Conservation (phyloP, 2,329 filamentous ascomycete species). For the Aspergillus sp. region DNA sequence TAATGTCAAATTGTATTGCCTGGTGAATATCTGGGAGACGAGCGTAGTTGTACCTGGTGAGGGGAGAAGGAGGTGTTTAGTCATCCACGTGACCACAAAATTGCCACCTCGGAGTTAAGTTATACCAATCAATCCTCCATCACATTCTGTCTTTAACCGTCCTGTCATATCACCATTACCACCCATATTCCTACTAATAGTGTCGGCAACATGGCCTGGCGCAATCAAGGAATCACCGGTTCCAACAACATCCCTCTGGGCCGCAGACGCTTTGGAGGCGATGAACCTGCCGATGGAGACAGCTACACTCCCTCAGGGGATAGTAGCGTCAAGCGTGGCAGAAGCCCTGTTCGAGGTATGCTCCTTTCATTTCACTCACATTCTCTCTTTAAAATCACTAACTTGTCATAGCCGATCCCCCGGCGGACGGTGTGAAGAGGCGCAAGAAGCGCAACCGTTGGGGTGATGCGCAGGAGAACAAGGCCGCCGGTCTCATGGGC, state of each 20-base stretch:
- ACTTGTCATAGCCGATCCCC: constrained; percentile 42
- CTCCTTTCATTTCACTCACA: constrained; percentile 15
- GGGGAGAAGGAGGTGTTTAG: background rate
- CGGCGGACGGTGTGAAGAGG: constrained; percentile 73
- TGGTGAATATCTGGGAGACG: background rate
- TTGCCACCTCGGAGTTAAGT: constrained; percentile 8
- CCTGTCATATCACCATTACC: constrained; percentile 9
- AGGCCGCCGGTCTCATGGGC: constrained; percentile 96
- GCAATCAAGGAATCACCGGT: constrained; percentile 80
- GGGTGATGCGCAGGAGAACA: constrained; percentile 97
- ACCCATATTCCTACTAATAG: background rate
- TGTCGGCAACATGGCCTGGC: constrained; percentile 56
- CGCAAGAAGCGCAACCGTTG: constrained; percentile 99
- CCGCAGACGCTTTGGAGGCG: constrained; percentile 74
- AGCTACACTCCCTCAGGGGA: constrained; percentile 46
- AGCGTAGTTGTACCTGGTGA: background rate
- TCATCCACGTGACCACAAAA: constrained; percentile 13
- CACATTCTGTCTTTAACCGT: background rate
- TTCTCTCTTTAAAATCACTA: constrained; percentile 14
- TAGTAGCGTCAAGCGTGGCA: constrained; percentile 72
- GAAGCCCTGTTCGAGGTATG: constrained; percentile 81
- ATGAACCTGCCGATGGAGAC: constrained; percentile 51
- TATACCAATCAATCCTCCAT: background rate
- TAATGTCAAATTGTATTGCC: background rate
- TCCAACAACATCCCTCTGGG: constrained; percentile 98